A percentile compares a stretch with the other conserved stretches of the same genome.
These are phyloP conservation scores for Penicillium sp. DNA, from an alignment of 2,329 filamentous ascomycete species.

Conservation along the genomic window DNA sequence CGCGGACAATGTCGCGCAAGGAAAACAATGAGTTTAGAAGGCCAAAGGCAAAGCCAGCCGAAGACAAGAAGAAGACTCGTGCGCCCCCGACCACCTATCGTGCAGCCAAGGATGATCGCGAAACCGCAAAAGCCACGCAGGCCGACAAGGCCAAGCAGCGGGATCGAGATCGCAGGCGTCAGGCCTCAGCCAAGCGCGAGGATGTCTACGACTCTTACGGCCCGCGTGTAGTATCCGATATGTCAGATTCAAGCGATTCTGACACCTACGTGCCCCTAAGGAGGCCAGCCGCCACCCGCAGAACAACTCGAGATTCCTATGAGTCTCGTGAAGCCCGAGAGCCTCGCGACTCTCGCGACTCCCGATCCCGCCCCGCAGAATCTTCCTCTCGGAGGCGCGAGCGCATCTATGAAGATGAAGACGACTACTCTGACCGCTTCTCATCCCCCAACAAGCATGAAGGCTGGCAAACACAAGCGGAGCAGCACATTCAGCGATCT, in stretches of 20 bases:
- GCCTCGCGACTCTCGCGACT: constrained; percentile 8
- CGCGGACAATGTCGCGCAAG: constrained; percentile 39
- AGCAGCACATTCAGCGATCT: constrained; percentile 41
- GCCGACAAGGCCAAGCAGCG: constrained; percentile 39
- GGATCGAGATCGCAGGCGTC: constrained; percentile 44
- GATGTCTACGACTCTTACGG: constrained; percentile 22
- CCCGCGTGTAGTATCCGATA: constrained; percentile 29
- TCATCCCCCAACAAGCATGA: constrained; percentile 32
- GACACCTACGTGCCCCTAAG: constrained; percentile 20
- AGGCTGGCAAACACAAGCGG: constrained; percentile 28
- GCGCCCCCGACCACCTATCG: constrained; percentile 25
- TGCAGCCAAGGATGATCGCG: constrained; percentile 35
- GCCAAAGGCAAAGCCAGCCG: constrained; percentile 30
- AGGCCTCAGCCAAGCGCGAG: constrained; percentile 41
- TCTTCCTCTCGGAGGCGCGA: constrained; percentile 22
- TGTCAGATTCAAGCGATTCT: constrained; percentile 33
- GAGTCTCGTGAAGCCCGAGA: neutral
- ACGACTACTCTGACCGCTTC: constrained; percentile 26
- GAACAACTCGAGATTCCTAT: constrained; percentile 12
- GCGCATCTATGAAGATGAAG: constrained; percentile 25
- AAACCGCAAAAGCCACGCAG: constrained; percentile 30
- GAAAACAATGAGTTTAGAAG: constrained; percentile 38
- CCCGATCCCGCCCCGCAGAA: constrained; percentile 22
- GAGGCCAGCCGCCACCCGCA: constrained; percentile 20
- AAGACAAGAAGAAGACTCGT: constrained; percentile 38